Evolutionary conservation across 1,139 yeast genomes (phyloP).

Genomic region (Blastobotrys buckinghamii): DNA sequence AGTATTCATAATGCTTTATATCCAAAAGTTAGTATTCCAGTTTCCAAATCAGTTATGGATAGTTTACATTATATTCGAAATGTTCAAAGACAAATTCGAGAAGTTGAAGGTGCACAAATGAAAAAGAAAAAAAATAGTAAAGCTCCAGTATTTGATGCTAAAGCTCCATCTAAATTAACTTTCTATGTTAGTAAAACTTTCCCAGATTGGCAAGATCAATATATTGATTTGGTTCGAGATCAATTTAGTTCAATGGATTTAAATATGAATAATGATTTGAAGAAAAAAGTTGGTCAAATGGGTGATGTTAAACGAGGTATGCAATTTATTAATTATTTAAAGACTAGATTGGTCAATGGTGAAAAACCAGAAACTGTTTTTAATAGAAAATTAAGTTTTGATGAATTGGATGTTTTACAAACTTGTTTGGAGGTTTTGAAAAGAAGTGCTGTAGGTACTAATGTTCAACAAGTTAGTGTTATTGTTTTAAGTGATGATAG

Average conservation of each 20-base stretch:
- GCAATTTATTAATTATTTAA: slow-evolving; percentile 88
- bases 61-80: slow-evolving; percentile 74
- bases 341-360: slow-evolving; percentile 57
- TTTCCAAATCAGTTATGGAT: slow-evolving; percentile 55
- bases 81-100: slow-evolving; percentile 80
- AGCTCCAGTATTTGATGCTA: slow-evolving; percentile 62
- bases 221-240: slow-evolving; percentile 77
- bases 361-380: slow-evolving; percentile 67
- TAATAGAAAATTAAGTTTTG: slow-evolving; percentile 77
- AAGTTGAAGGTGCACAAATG: slow-evolving; percentile 79
- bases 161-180: slow-evolving; percentile 66
- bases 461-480: slow-evolving; percentile 52
- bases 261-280: slow-evolving; percentile 34
- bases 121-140: slow-evolving; percentile 73
- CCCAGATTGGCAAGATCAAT: slow-evolving; percentile 96
- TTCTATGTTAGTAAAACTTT: slow-evolving; percentile 70
- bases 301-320: slow-evolving; percentile 81
- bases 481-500: slow-evolving; percentile 53
- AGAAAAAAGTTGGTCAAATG: slow-evolving; percentile 34
- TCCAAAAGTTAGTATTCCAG: slow-evolving; percentile 68
- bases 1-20: slow-evolving; percentile 70
- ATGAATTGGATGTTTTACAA: slow-evolving; percentile 66
- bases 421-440: slow-evolving; percentile 47
- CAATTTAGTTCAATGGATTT: slow-evolving; percentile 48
- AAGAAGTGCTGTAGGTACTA: slow-evolving; percentile 60